Evolutionary conservation across 2,329 filamentous ascomycete genomes (phyloP), one percentile per base, ranked within the genome.

Genomic region (Graphium sp.): DNA sequence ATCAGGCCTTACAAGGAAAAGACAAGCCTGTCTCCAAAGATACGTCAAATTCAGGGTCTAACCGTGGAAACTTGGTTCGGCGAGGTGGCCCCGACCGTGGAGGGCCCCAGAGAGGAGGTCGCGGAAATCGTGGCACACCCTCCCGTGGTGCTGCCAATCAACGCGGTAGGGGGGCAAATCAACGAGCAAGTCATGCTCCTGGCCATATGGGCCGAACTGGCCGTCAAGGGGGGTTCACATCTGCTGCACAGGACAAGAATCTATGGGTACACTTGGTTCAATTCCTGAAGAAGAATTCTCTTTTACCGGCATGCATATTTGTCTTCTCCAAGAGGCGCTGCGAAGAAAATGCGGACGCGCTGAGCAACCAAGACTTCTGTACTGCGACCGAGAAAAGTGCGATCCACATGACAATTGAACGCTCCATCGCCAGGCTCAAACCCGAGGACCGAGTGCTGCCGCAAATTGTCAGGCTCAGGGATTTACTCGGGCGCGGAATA

Each of bases 241-340:
- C 82, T 14, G 83, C 80, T 33, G 84, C 84, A 0, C 89, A 98
- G 50, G 89, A 98, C 53, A 85, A 84, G 48, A 95, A 85, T 36
- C 66, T 94, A 6, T 98, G 89, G 89, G 87, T 95, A 20, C 82
- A 94, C 44, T 66, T 98, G 22, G 84, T 98, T 3, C 82, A 92
- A 43, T 84, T 82, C 50, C 62, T 98, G 30, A 81, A 75, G 42
- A 93, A 92, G 49, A 72, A 84, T 29, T 82, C 72, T 27, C 62
- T 98, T 4, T 66, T 98, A 4, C 89, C 89, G 1, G 83, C 80
- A 7, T 95, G 87, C 48, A 92, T 98, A 39, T 98, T 98, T 46
- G 87, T 98, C 32, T 98, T 98, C 52, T 98, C 89, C 3, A 98
- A 95, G 57, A 93, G 89, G 52, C 66, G 89, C 29, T 95, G 89